phyloP scores from a whole-genome alignment of 2,329 filamentous ascomycete species.

The Exophiala viscosa region DNA sequence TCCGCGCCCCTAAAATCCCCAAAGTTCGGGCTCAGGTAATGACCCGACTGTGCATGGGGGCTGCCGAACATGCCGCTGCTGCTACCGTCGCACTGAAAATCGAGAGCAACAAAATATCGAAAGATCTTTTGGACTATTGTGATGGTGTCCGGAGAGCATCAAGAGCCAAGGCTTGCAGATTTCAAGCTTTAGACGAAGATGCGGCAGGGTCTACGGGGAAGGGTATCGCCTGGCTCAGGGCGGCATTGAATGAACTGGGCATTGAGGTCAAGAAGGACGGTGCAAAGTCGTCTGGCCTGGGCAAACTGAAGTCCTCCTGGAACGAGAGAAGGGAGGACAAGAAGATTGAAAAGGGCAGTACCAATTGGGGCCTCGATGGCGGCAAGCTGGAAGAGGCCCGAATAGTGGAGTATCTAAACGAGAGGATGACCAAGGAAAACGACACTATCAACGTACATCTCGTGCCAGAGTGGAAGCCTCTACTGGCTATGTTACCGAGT shows the following conservation, averaged over 20 bases:
- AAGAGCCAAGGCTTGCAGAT: constrained; percentile 80
- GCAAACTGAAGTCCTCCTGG: constrained; percentile 25
- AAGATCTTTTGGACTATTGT: constrained; percentile 67
- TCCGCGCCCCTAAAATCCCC: constrained; percentile 78
- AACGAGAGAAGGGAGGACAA: constrained; percentile 48
- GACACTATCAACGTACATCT: constrained; percentile 84
- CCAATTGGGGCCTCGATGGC: constrained; percentile 74
- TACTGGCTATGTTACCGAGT: constrained; percentile 77
- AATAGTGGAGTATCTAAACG: constrained; percentile 79
- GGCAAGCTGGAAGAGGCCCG: constrained; percentile 79
- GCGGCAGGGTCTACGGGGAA: constrained; percentile 74
- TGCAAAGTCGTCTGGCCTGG: constrained; percentile 27
- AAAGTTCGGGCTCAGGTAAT: constrained; percentile 87
- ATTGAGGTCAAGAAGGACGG: constrained; percentile 27
- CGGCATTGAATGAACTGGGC: constrained; percentile 59
- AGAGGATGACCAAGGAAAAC: constrained; percentile 89
- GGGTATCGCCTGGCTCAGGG: constrained; percentile 81
- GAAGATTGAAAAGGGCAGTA: constrained; percentile 63
- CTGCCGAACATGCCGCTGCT: constrained; percentile 79
- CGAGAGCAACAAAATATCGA: constrained; percentile 54
- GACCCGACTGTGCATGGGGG: constrained; percentile 79
- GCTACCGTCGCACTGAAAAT: constrained; percentile 54
- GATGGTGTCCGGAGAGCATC: constrained; percentile 71
- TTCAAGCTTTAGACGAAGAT: constrained; percentile 88
- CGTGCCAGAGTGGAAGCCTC: constrained; percentile 66